Conservation (phyloP, 108 stramenopile species). For the Nannochloropsis gaditana region DNA sequence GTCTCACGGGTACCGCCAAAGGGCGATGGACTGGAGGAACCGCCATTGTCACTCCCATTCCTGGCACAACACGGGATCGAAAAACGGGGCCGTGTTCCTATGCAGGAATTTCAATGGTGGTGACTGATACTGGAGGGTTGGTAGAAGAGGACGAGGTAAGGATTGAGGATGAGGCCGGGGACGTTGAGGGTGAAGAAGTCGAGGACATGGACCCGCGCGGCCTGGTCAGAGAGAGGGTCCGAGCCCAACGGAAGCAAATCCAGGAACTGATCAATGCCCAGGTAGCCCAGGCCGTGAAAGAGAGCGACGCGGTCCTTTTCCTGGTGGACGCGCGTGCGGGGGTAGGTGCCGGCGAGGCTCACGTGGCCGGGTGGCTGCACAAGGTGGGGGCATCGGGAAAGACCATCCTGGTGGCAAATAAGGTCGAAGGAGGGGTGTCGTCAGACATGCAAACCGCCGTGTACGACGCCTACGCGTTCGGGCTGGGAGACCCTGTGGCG, state of each 20-base stretch:
- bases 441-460: slow-evolving; percentile 19
- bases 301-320: neutral
- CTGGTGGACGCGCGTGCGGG: neutral
- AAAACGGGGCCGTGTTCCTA: slow-evolving; percentile 23
- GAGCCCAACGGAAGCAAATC: neutral
- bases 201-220: neutral
- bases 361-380: neutral
- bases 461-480: slow-evolving; percentile 25
- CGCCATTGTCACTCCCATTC: slow-evolving; percentile 43
- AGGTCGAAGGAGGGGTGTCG: neutral
- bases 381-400: neutral
- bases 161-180: neutral
- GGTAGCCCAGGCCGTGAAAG: neutral
- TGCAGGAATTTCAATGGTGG: neutral
- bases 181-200: neutral
- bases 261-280: slow-evolving; percentile 11
- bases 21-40: slow-evolving; percentile 33
- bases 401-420: neutral
- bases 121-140: neutral
- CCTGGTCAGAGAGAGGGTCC: neutral
- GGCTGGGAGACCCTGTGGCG: slow-evolving; percentile 51
- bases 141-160: neutral
- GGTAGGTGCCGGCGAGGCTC: neutral
- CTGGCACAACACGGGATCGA: slow-evolving; percentile 44
- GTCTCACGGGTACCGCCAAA: slow-evolving; percentile 3